Percentiles rank a stretch among this genome's conserved stretches.
phyloP scores from a whole-genome alignment of 2,329 filamentous ascomycete species.

The Aspergillus sp. region DNA sequence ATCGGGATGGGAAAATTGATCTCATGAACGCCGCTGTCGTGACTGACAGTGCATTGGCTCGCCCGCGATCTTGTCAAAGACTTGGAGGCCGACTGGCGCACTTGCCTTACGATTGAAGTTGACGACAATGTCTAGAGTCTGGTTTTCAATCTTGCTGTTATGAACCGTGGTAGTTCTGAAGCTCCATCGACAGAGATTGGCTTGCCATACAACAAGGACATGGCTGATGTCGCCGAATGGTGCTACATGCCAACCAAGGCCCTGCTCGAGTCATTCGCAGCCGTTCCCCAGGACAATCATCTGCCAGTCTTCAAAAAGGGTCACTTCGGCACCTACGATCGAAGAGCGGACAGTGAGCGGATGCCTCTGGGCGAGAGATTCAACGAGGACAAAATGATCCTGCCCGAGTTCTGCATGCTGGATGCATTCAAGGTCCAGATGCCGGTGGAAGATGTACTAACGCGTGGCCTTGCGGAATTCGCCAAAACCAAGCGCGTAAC shows the following conservation, averaged over 20 bases:
- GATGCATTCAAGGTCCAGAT: constrained; percentile 22
- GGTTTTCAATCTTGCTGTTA: constrained; percentile 16
- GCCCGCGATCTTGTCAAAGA: constrained; percentile 28
- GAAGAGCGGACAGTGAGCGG: constrained; percentile 31
- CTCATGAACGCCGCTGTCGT: constrained; percentile 38
- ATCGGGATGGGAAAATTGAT: constrained; percentile 33
- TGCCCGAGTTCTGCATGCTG: constrained; percentile 36
- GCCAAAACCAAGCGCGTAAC: constrained; percentile 31
- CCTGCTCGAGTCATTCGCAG: constrained; percentile 28
- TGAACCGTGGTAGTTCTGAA: constrained; percentile 17
- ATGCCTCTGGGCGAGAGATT: constrained; percentile 36
- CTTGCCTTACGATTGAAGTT: constrained; percentile 7
- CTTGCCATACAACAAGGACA: constrained; percentile 33
- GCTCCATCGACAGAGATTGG: constrained; percentile 29
- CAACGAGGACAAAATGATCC: constrained; percentile 39
- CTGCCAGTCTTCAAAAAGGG: constrained; percentile 34
- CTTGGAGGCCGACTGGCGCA: constrained; percentile 23
- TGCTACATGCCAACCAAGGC: constrained; percentile 26
- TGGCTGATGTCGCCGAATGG: constrained; percentile 33
- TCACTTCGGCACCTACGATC: constrained; percentile 36
- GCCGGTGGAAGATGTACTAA: constrained; percentile 37
- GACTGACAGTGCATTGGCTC: constrained; percentile 37
- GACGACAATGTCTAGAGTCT: constrained; percentile 12
- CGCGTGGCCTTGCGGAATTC: constrained; percentile 32
- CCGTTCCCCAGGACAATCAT: constrained; percentile 26